Evolutionary conservation across 345 rosid genomes (phyloP), one percentile per base, ranked within the genome.

Genomic region (Erysimum cheiranthoides): DNA sequence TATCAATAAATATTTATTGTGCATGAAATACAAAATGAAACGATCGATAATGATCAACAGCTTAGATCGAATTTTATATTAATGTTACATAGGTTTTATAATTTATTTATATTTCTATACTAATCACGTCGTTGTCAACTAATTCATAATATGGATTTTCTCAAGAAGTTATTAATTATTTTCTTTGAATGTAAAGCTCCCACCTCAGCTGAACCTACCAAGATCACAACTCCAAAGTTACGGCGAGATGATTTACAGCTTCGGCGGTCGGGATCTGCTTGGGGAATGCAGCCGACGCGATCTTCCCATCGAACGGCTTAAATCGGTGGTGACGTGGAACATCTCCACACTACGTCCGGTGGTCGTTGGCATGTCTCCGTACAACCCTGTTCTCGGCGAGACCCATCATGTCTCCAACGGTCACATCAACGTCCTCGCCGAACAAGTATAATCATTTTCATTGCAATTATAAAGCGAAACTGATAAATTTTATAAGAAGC

Each of bases 341-440:
- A 85, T 93, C 58, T 87, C 97, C 5, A 82, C 84, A 1, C 36
- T 69, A 5, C 91, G 98, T 2, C 94, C 96, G 8, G 1, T 68
- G 0, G 6, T 77, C 51, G 87, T 86, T 18, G 98, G 97, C 3
- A 77, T 82, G 28, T 91, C 88, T 58, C 98, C 98, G 18, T 93
- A 81, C 78, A 93, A 93, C 56, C 90, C 96, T 13, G 27, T 88
- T 73, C 92, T 93, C 16, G 98, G 98, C 3, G 97, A 93, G 82
- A 91, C 97, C 30, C 98, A 93, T 76, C 98, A 91, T 53, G 94
- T 86, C 58, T 93, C 97, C 5, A 71, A 78, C 4, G 89, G 82
- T 51, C 78, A 62, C 75, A 90, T 91, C 78, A 87, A 91, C 72
- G 85, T 91, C 68, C 82, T 91, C 2, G 79, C 83, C 0, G 97